A percentile compares a stretch with the other conserved stretches of the same genome.
Conservation (phyloP, 1,284 basidiomycete species). For the Cutaneotrichosporon cyanovorans region DNA sequence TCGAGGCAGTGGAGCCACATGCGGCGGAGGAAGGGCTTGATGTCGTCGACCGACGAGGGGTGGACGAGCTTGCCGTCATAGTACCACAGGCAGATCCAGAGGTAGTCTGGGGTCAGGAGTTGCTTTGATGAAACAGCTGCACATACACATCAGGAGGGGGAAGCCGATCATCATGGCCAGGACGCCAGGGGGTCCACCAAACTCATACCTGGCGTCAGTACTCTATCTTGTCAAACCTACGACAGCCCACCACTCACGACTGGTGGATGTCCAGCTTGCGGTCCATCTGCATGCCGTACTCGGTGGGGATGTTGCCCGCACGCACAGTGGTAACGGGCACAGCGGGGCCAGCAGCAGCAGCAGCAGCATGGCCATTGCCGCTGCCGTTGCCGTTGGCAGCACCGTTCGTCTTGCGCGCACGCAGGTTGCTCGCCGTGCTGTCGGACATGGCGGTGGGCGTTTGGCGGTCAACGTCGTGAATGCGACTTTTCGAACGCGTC, state of each 20-base stretch:
- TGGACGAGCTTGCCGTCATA: slow-evolving; percentile 81
- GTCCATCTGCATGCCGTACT: slow-evolving; percentile 63
- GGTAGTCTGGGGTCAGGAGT: slow-evolving; percentile 78
- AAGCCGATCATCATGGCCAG: slow-evolving; percentile 91
- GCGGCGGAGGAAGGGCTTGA: slow-evolving; percentile 67
- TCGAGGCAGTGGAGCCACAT: slow-evolving; percentile 79
- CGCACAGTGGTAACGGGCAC: slow-evolving; percentile 16
- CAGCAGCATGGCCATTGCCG: slow-evolving; percentile 7
- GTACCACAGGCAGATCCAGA: slow-evolving; percentile 96
- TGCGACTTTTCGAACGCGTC: not conserved
- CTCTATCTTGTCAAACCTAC: too few species aligned
- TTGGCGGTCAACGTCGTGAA: not conserved
- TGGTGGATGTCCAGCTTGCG: slow-evolving; percentile 66
- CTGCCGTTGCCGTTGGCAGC: slow-evolving; percentile 2
- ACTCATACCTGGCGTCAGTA: slow-evolving; percentile 70
- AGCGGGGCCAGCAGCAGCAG: slow-evolving; percentile 1
- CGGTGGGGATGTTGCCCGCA: slow-evolving; percentile 46
- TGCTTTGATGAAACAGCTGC: not conserved
- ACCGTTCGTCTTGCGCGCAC: slow-evolving; percentile 22
- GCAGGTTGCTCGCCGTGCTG: slow-evolving; percentile 20
- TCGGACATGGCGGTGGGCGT: not conserved
- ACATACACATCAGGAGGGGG: slow-evolving; percentile 53
- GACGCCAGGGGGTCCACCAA: slow-evolving; percentile 89
- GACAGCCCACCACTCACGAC: slow-evolving; percentile 48
- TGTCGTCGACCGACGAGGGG: slow-evolving; percentile 64